Conservation (phyloP, 139 green algal genomes). For the Mesostigma viride region DNA sequence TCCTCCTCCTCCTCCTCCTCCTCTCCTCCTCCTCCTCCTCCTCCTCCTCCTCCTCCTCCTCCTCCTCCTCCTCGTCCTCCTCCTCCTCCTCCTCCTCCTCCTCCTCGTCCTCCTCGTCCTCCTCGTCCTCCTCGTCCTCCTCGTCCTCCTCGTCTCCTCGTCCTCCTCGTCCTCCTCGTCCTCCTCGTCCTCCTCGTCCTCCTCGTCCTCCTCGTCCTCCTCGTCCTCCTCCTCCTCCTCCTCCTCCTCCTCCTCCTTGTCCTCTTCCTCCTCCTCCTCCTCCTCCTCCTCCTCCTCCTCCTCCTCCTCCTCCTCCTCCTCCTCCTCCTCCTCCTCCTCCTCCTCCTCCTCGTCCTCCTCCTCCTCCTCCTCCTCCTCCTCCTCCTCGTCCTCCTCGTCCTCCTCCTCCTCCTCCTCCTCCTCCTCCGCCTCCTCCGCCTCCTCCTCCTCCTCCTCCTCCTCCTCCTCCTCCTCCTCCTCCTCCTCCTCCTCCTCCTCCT, state of each 20-base stretch:
- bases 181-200: not conserved
- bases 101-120: not conserved
- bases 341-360: not conserved
- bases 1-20: not conserved
- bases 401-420: not conserved
- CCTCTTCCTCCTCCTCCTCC: not conserved
- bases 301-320: slow-evolving; percentile 1
- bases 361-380: slow-evolving; percentile 1
- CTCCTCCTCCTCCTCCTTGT: not conserved
- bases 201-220: not conserved
- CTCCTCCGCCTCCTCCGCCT: too few species aligned
- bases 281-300: slow-evolving; percentile 1
- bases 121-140: not conserved
- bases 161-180: not conserved
- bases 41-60: not conserved
- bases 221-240: not conserved
- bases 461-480: slow-evolving; percentile 1
- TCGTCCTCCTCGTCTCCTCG: not conserved
- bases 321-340: not conserved
- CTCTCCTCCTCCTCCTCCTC: not conserved
- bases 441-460: too few species aligned
- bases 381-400: not conserved
- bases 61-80: not conserved
- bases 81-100: slow-evolving; percentile 1
- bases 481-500: slow-evolving; percentile 1